phyloP scores from a whole-genome alignment of 257 asterid genomes.

The Verbascum thapsus region DNA sequence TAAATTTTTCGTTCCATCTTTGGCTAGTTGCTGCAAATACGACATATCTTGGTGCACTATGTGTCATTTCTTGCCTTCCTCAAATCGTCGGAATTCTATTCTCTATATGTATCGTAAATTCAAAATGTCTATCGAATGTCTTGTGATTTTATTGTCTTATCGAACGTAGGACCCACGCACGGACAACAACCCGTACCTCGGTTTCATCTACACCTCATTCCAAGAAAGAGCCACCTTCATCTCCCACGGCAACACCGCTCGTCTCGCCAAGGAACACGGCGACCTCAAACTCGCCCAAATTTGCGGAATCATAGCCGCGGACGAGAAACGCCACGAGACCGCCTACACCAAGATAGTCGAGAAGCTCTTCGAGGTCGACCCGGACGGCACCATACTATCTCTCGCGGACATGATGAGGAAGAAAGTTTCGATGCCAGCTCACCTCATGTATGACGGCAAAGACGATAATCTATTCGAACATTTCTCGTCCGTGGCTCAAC shows the following conservation, averaged over 20 bases:
- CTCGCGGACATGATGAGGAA: conserved; percentile 66
- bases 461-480: conserved; percentile 54
- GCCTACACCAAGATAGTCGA: conserved; percentile 60
- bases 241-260: conserved; percentile 66
- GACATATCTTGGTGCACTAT: no score
- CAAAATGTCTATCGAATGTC: no score
- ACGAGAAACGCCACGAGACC: conserved; percentile 62
- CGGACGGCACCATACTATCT: conserved; percentile 46
- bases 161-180: conserved; percentile 52
- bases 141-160: no score
- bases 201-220: conserved; percentile 64
- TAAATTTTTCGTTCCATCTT: no score
- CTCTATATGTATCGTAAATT: no score
- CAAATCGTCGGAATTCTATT: no score
- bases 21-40: no score
- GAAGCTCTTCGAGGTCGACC: conserved; percentile 58
- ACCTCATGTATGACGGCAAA: conserved; percentile 55
- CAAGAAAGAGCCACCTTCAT: conserved; percentile 64
- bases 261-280: conserved; percentile 57
- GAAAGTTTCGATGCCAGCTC: conserved; percentile 65
- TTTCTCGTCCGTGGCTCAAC: conserved; percentile 56
- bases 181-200: conserved; percentile 64
- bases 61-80: no score
- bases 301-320: conserved; percentile 66
- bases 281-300: conserved; percentile 59